phyloP scores from a whole-genome alignment of 1,284 basidiomycete genomes.

The Peniophora sp. region DNA sequence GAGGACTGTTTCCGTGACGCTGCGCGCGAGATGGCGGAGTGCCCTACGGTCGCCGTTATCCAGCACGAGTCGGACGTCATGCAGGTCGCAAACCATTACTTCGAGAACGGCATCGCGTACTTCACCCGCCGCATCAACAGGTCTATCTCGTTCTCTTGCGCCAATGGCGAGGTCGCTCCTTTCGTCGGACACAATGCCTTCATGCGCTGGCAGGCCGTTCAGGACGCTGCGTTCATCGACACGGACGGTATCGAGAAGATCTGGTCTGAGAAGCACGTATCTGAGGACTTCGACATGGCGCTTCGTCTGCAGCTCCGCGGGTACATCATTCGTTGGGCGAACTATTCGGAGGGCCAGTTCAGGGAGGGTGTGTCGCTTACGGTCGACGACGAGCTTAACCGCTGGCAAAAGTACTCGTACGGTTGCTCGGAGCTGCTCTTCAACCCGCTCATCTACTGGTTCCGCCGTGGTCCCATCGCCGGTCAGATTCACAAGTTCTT shows the following conservation, averaged over 20 bases:
- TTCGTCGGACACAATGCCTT: slow-evolving; percentile 53
- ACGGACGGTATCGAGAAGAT: slow-evolving; percentile 39
- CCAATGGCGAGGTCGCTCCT: slow-evolving; percentile 39
- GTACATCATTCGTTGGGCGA: slow-evolving; percentile 49
- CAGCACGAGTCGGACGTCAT: slow-evolving; percentile 45
- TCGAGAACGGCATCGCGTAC: slow-evolving; percentile 52
- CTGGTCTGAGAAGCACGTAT: slow-evolving; percentile 52
- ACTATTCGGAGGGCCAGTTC: slow-evolving; percentile 46
- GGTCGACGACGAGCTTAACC: slow-evolving; percentile 42
- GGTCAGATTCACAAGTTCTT: slow-evolving; percentile 38
- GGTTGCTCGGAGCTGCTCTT: slow-evolving; percentile 30
- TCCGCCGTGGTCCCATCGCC: slow-evolving; percentile 38
- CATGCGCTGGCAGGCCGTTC: slow-evolving; percentile 48
- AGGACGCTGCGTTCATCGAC: slow-evolving; percentile 42
- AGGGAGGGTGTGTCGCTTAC: slow-evolving; percentile 54
- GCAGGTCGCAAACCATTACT: slow-evolving; percentile 52
- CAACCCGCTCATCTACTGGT: slow-evolving; percentile 41
- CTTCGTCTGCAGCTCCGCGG: slow-evolving; percentile 39
- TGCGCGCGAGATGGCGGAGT: slow-evolving; percentile 45
- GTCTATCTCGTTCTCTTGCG: slow-evolving; percentile 32
- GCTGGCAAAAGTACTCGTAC: slow-evolving; percentile 55
- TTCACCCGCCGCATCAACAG: slow-evolving; percentile 44
- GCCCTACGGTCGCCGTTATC: slow-evolving; percentile 43
- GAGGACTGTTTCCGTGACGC: slow-evolving; percentile 54
- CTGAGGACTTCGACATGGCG: slow-evolving; percentile 56